Evolutionary conservation across 2,329 filamentous ascomycete genomes (phyloP).

Genomic region (Paracoccidioides brasiliensis): DNA sequence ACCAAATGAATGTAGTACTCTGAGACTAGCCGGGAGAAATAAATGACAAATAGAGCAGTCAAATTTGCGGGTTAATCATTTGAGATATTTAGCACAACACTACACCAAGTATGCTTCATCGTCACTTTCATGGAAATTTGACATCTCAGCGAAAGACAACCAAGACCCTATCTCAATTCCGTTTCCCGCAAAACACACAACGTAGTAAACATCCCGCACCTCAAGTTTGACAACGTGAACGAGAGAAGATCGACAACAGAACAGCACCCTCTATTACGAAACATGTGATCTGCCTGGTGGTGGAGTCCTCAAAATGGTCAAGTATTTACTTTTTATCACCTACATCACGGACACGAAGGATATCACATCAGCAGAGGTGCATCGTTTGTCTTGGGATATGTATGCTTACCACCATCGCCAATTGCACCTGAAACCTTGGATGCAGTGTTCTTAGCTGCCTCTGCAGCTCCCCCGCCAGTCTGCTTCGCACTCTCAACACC

Average conservation of each 20-base stretch:
- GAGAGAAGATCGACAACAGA: not conserved
- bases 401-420: conserved; percentile 2
- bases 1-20: not conserved
- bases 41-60: not conserved
- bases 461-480: not conserved
- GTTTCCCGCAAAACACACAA: not conserved
- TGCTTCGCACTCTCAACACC: conserved; percentile 8
- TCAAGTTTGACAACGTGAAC: not conserved
- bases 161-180: not conserved
- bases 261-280: not conserved
- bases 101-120: not conserved
- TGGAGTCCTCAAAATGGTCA: not conserved
- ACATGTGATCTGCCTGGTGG: not conserved
- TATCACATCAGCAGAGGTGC: not conserved
- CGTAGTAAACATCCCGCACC: not conserved
- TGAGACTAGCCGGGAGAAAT: not conserved
- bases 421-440: conserved; percentile 6
- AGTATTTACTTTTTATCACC: not conserved
- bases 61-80: not conserved
- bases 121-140: not conserved
- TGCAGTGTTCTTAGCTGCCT: conserved; percentile 10
- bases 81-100: not conserved
- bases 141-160: not conserved
- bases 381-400: not conserved
- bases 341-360: not conserved